phyloP scores from a whole-genome alignment of 192 early-diverging fungal species.

The Linnemannia elongata region DNA sequence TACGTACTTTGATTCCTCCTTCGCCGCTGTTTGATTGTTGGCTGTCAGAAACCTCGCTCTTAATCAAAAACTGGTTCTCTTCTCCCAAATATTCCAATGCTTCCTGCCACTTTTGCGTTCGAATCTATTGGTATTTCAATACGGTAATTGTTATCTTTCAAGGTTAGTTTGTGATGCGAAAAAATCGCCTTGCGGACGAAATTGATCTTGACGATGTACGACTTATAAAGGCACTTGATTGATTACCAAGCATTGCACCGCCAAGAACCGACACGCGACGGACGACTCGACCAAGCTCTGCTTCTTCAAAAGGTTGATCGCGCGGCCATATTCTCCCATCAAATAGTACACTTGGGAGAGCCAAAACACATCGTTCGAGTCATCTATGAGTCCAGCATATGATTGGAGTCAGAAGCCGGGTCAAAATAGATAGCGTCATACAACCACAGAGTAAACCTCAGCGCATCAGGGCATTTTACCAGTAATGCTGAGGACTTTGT shows the following conservation, averaged over 20 bases:
- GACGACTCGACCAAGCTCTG: slow-evolving; percentile 56
- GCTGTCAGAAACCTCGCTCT: slow-evolving; percentile 15
- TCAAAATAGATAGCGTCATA: background rate
- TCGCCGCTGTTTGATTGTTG: slow-evolving; percentile 46
- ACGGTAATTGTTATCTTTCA: background rate
- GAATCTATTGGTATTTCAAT: slow-evolving; percentile 46
- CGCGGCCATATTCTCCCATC: slow-evolving; percentile 61
- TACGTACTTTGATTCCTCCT: slow-evolving; percentile 63
- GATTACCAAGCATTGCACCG: slow-evolving; percentile 65
- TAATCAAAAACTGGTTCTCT: slow-evolving; percentile 59
- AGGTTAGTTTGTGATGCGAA: background rate
- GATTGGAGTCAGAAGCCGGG: background rate
- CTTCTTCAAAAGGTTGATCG: slow-evolving; percentile 62
- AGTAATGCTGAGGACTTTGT: slow-evolving; percentile 72
- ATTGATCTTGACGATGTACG: background rate
- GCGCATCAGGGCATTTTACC: slow-evolving; percentile 48
- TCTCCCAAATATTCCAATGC: slow-evolving; percentile 68
- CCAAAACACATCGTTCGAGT: slow-evolving; percentile 63
- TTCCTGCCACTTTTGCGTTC: slow-evolving; percentile 65
- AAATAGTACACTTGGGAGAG: slow-evolving; percentile 64
- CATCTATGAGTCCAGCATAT: slow-evolving; percentile 42
- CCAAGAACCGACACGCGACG: slow-evolving; percentile 66
- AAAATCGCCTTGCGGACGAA: background rate
- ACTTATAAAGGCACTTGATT: slow-evolving; percentile 5
- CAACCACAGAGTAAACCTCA: background rate